phyloP scores from a whole-genome alignment of 1,284 basidiomycete species.

The Ceratobasidium theobromae region DNA sequence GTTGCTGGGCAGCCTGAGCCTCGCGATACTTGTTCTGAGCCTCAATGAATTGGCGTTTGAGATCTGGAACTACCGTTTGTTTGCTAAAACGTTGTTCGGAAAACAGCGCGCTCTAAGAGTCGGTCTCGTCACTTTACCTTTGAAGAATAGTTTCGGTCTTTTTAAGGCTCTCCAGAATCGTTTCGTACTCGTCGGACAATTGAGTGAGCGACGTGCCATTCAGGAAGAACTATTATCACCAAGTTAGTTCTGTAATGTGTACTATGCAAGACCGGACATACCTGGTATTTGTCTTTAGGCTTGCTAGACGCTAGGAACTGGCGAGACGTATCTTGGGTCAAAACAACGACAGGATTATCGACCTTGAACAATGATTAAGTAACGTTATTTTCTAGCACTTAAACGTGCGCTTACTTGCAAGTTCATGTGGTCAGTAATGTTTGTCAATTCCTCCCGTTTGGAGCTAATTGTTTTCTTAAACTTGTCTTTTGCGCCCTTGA shows the following conservation, averaged over 20 bases:
- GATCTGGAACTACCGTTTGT: slow-evolving; percentile 71
- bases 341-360: slow-evolving; percentile 94
- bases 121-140: slow-evolving; percentile 49
- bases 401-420: slow-evolving; percentile 56
- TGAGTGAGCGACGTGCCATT: slow-evolving; percentile 90
- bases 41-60: slow-evolving; percentile 61
- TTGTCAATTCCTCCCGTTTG: slow-evolving; percentile 83
- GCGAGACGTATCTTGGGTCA: slow-evolving; percentile 80
- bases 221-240: slow-evolving; percentile 76
- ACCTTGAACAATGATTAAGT: slow-evolving; percentile 48
- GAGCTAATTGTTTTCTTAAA: slow-evolving; percentile 68
- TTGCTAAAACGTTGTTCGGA: slow-evolving; percentile 39
- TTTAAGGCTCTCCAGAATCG: slow-evolving; percentile 70
- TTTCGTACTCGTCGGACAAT: slow-evolving; percentile 83
- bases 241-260: slow-evolving; percentile 8
- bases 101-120: slow-evolving; percentile 7
- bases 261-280: slow-evolving; percentile 48
- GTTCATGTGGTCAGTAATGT: slow-evolving; percentile 91
- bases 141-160: slow-evolving; percentile 63
- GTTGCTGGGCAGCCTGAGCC: slow-evolving; percentile 70
- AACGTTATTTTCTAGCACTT: background rate
- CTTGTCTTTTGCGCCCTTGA: slow-evolving; percentile 76
- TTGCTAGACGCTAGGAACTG: slow-evolving; percentile 87
- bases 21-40: slow-evolving; percentile 66
- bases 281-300: slow-evolving; percentile 88